Evolutionary conservation across 78 protist genomes (phyloP).

Genomic region (Speleostelium caveatum): DNA sequence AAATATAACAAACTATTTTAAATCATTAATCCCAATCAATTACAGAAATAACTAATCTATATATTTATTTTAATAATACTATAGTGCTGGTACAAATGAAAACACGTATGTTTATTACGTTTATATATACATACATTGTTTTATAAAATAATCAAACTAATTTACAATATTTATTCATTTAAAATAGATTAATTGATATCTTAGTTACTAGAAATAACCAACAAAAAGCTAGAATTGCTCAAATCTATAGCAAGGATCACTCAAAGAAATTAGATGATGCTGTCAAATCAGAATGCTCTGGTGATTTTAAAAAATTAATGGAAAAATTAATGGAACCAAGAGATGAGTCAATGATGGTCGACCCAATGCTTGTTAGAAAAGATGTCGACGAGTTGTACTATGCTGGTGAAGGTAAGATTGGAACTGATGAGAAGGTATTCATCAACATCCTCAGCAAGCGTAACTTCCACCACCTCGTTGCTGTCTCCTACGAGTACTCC

Average conservation of each 20-base stretch:
- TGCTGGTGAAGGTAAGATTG: slow-evolving; percentile 78
- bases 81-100: slow-evolving; percentile 73
- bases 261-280: slow-evolving; percentile 16
- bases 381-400: slow-evolving; percentile 56
- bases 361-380: neutral
- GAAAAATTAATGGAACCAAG: slow-evolving; percentile 24
- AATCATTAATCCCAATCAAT: too few species aligned
- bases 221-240: slow-evolving; percentile 21
- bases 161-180: too few species aligned
- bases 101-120: too few species aligned
- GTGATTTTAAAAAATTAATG: slow-evolving; percentile 40
- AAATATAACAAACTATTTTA: too few species aligned
- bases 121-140: too few species aligned
- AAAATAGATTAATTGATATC: slow-evolving; percentile 41
- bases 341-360: slow-evolving; percentile 40
- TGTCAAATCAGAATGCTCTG: slow-evolving; percentile 26
- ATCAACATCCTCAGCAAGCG: slow-evolving; percentile 32
- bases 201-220: slow-evolving; percentile 35
- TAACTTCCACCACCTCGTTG: slow-evolving; percentile 33
- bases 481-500: slow-evolving; percentile 10
- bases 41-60: too few species aligned
- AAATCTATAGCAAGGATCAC: neutral
- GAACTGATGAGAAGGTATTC: slow-evolving; percentile 68
- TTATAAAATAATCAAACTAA: too few species aligned
- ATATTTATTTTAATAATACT: too few species aligned